Conservation (phyloP, 495 filamentous ascomycete species). For the Penicillium cataractarum region DNA sequence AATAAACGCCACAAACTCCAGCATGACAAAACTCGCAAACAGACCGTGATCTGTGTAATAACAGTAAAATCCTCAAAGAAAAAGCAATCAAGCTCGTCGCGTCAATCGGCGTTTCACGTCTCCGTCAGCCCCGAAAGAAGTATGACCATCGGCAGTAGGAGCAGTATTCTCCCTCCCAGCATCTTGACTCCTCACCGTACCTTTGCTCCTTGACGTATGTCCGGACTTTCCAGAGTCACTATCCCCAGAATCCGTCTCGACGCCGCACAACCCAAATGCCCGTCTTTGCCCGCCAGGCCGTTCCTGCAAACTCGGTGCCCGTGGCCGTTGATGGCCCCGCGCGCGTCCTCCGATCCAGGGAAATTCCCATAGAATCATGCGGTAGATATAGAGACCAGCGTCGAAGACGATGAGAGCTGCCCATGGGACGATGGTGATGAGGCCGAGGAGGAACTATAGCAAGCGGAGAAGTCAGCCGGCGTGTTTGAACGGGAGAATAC, state of each 20-base stretch:
- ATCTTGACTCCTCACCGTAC: neutral
- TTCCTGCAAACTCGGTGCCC: slow-evolving; percentile 66
- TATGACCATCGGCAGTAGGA: slow-evolving; percentile 3
- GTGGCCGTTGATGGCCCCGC: slow-evolving; percentile 61
- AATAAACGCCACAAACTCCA: neutral
- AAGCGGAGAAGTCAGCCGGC: neutral
- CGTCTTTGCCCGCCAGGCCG: slow-evolving; percentile 57
- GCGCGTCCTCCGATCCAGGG: slow-evolving; percentile 67
- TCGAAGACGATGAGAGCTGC: slow-evolving; percentile 68
- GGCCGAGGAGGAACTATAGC: slow-evolving; percentile 62
- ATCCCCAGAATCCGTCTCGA: slow-evolving; percentile 19
- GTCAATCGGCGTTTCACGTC: slow-evolving; percentile 19
- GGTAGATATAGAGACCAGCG: slow-evolving; percentile 64
- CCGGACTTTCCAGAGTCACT: neutral
- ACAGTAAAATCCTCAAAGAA: neutral
- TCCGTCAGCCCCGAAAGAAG: slow-evolving; percentile 16
- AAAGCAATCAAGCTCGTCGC: slow-evolving; percentile 14
- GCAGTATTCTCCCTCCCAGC: slow-evolving; percentile 21
- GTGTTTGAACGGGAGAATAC: too few relatives aligned
- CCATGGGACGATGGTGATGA: slow-evolving; percentile 71
- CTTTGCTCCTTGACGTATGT: neutral
- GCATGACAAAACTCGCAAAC: slow-evolving; percentile 1
- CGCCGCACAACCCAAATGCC: slow-evolving; percentile 49
- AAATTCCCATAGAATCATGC: slow-evolving; percentile 59
- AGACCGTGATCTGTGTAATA: neutral